Percentiles rank a stretch among this genome's conserved stretches.
Evolutionary conservation across 2,329 filamentous ascomycete genomes (phyloP).

Genomic region (Gnomoniopsis sp.): DNA sequence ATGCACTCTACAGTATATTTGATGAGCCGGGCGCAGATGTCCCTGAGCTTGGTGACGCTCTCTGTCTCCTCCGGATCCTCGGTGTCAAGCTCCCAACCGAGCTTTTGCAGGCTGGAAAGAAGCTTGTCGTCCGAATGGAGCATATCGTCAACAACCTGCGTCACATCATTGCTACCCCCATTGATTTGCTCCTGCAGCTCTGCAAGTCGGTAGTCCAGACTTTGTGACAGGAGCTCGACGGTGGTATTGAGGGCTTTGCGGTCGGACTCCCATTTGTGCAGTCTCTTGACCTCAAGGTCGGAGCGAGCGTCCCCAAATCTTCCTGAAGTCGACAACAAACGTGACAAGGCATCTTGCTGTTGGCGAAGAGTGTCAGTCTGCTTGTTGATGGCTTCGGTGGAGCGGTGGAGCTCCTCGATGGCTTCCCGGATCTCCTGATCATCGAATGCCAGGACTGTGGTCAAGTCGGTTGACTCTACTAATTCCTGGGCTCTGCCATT

Average conservation of each 20-base stretch:
- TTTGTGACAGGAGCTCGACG: constrained; percentile 46
- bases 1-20: constrained; percentile 55
- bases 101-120: constrained; percentile 61
- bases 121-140: constrained; percentile 63
- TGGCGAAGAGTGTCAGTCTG: constrained; percentile 59
- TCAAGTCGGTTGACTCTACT: constrained; percentile 41
- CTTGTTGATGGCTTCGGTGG: constrained; percentile 61
- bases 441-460: constrained; percentile 45
- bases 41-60: constrained; percentile 56
- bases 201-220: constrained; percentile 40
- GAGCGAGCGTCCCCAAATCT: constrained; percentile 31
- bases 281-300: constrained; percentile 31
- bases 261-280: constrained; percentile 37
- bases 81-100: constrained; percentile 57
- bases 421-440: constrained; percentile 60
- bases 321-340: constrained; percentile 44
- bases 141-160: constrained; percentile 45
- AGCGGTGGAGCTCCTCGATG: constrained; percentile 60
- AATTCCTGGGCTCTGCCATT: constrained; percentile 46
- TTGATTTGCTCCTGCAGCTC: constrained; percentile 52
- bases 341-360: constrained; percentile 59
- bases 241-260: constrained; percentile 38
- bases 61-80: constrained; percentile 49
- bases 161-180: constrained; percentile 40
- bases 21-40: constrained; percentile 54